These are phyloP conservation scores for Ascosphaera pollenicola DNA, from an alignment of 2,329 filamentous ascomycete genomes.

Conservation along the genomic window DNA sequence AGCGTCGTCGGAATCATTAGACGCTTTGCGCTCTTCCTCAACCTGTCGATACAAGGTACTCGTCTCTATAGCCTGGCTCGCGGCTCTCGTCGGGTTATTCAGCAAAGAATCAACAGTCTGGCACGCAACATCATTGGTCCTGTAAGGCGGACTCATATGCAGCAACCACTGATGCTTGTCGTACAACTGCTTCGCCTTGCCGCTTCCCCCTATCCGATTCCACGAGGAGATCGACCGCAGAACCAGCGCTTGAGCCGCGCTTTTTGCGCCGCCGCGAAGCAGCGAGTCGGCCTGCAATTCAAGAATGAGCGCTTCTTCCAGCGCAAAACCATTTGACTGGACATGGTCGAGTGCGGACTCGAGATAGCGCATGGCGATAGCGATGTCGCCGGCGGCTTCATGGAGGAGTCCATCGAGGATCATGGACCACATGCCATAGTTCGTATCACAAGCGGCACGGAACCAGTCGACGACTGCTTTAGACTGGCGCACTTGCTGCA, in stretches of 20 bases:
- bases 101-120: conserved; percentile 33
- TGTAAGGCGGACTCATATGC: conserved; percentile 28
- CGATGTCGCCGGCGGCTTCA: conserved; percentile 26
- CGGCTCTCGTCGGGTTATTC: conserved; percentile 14
- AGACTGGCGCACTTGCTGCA: conserved; percentile 27
- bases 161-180: conserved; percentile 40
- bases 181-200: conserved; percentile 34
- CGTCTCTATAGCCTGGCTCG: conserved; percentile 7
- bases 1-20: conserved; percentile 5
- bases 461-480: conserved; percentile 31
- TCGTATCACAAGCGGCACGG: conserved; percentile 31
- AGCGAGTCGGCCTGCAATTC: conserved; percentile 41
- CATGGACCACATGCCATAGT: conserved; percentile 35
- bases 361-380: conserved; percentile 20
- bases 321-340: conserved; percentile 31
- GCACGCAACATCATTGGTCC: conserved; percentile 30
- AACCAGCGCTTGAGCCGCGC: conserved; percentile 35
- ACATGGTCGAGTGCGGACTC: conserved; percentile 36
- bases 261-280: conserved; percentile 31
- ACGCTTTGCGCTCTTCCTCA: conserved; percentile 16
- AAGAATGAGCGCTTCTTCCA: conserved; percentile 37
- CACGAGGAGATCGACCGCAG: conserved; percentile 37
- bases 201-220: conserved; percentile 32
- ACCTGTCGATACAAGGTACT: conserved; percentile 11
- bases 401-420: conserved; percentile 32